Evolutionary conservation across 495 filamentous ascomycete genomes (phyloP).

Genomic region (Neurospora tetrasperma): DNA sequence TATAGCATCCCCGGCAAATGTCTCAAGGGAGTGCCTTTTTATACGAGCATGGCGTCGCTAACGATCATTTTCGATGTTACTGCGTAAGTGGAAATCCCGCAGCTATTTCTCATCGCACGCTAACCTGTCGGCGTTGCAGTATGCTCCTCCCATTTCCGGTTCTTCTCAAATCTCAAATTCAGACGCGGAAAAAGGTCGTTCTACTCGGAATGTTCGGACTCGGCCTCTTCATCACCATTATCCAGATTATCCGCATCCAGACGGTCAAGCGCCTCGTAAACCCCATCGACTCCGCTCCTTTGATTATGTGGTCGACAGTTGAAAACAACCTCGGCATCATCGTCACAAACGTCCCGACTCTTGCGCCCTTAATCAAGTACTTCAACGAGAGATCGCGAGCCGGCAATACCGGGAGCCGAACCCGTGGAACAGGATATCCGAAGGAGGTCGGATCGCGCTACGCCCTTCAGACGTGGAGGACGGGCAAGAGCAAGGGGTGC

Average conservation of each 20-base stretch:
- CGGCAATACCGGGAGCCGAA: slow-evolving; percentile 15
- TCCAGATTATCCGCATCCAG: slow-evolving; percentile 46
- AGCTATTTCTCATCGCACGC: background rate
- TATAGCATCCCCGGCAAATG: slow-evolving; percentile 29
- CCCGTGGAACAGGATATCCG: slow-evolving; percentile 37
- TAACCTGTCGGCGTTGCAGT: slow-evolving; percentile 14
- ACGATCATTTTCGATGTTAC: slow-evolving; percentile 39
- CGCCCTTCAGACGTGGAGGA: slow-evolving; percentile 16
- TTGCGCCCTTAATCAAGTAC: slow-evolving; percentile 39
- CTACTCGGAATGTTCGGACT: slow-evolving; percentile 39
- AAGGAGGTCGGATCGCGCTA: slow-evolving; percentile 9
- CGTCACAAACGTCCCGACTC: slow-evolving; percentile 38
- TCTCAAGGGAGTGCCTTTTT: slow-evolving; percentile 31
- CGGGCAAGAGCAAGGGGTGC: slow-evolving; percentile 4
- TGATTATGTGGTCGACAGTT: slow-evolving; percentile 43
- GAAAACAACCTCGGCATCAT: slow-evolving; percentile 44
- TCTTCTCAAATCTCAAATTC: slow-evolving; percentile 34
- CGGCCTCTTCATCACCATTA: slow-evolving; percentile 43
- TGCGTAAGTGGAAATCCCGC: slow-evolving; percentile 23
- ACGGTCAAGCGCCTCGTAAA: slow-evolving; percentile 32
- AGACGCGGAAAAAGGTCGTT: slow-evolving; percentile 28
- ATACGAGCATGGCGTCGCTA: slow-evolving; percentile 30
- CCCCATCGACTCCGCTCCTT: slow-evolving; percentile 34
- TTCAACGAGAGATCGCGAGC: slow-evolving; percentile 20
- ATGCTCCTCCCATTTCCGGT: slow-evolving; percentile 41